These are phyloP conservation scores for Candida orba DNA, from an alignment of 805 yeast species.

Conservation along the genomic window DNA sequence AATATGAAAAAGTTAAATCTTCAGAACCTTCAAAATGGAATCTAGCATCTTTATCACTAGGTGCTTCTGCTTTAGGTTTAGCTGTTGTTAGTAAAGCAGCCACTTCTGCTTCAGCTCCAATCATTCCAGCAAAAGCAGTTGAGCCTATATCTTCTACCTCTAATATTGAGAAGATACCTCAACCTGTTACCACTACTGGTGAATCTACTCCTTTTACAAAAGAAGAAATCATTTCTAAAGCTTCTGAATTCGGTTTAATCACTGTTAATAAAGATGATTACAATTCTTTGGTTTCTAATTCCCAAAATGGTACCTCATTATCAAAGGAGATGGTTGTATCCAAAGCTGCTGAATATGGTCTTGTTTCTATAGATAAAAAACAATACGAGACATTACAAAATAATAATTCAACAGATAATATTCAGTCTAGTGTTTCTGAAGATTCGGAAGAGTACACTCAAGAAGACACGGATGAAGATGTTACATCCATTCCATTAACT, in stretches of 20 bases:
- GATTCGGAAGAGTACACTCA: background rate
- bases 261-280: conserved; percentile 1
- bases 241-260: conserved; percentile 9
- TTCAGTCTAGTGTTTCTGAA: background rate
- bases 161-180: no score
- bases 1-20: conserved; percentile 2
- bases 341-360: conserved; percentile 23
- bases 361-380: conserved; percentile 29
- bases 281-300: background rate
- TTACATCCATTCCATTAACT: conserved; percentile 9
- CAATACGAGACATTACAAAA: conserved; percentile 24
- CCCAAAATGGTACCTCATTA: no score
- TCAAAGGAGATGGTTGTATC: background rate
- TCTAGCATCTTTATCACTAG: conserved; percentile 2
- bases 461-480: conserved; percentile 4
- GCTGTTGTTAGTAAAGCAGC: background rate
- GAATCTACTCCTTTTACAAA: background rate
- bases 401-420: background rate
- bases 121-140: no score
- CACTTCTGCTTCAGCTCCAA: background rate
- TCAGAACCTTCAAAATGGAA: background rate
- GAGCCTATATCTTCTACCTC: no score
- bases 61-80: conserved; percentile 8
- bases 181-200: no score
- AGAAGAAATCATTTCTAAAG: conserved; percentile 12